Percentiles rank a stretch among this genome's conserved stretches.
Evolutionary conservation across 352 stramenopile genomes (phyloP).

Genomic region (Phytophthora pseudosyringae): DNA sequence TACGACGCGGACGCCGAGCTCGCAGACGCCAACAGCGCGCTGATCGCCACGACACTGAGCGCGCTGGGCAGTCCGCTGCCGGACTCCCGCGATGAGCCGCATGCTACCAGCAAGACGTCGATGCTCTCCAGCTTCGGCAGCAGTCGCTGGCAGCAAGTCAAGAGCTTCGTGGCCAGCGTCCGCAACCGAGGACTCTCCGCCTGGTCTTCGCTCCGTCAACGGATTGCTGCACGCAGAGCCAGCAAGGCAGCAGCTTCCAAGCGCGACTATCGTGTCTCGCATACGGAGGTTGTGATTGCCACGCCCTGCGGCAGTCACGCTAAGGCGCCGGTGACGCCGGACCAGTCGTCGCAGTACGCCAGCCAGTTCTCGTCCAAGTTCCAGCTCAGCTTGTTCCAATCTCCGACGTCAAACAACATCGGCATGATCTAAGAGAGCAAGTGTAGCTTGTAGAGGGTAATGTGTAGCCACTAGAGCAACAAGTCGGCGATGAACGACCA

Average conservation of each 20-base stretch:
- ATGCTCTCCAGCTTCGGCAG: constrained; percentile 11
- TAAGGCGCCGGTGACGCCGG: constrained; percentile 17
- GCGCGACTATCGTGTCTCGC: constrained; percentile 1
- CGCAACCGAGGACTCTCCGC: constrained; percentile 2
- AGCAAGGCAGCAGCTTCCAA: constrained; percentile 6
- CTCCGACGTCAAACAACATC: constrained; percentile 15
- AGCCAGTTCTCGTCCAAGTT: constrained; percentile 32
- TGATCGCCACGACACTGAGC: constrained; percentile 37
- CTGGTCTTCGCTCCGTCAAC: constrained; percentile 13
- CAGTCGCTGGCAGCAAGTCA: constrained; percentile 21
- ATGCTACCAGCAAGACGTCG: constrained; percentile 17
- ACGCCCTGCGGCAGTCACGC: constrained; percentile 16
- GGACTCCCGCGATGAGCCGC: constrained; percentile 9
- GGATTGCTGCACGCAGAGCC: constrained; percentile 2
- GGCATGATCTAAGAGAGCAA: constrained; percentile 25
- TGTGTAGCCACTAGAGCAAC: background rate
- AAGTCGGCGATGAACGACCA: too few relatives aligned
- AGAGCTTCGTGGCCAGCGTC: constrained; percentile 18
- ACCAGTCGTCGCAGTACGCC: constrained; percentile 14
- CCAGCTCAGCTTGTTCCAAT: constrained; percentile 29
- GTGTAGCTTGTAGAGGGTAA: background rate
- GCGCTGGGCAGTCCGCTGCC: constrained; percentile 24
- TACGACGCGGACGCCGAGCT: constrained; percentile 17
- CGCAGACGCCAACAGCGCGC: constrained; percentile 3
- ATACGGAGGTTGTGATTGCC: constrained; percentile 24